phyloP scores from a whole-genome alignment of 1,284 basidiomycete species.

The Ceratobasidium sp. region DNA sequence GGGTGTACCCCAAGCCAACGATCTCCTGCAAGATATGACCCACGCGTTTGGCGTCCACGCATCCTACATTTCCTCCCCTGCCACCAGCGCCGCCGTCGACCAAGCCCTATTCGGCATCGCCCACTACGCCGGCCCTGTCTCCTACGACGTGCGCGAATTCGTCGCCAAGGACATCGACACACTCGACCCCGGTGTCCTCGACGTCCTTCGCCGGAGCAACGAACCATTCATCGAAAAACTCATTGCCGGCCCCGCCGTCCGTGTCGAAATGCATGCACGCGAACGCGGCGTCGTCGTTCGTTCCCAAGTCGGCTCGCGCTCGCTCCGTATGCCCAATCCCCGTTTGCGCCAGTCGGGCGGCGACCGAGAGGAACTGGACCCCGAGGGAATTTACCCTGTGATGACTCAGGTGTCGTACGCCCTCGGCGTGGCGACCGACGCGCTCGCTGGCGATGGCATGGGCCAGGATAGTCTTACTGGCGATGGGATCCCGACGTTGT shows the following conservation, averaged over 20 bases:
- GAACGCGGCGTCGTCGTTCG: constrained; percentile 84
- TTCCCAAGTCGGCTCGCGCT: constrained; percentile 82
- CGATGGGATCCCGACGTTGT: constrained; percentile 65
- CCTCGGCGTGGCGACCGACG: constrained; percentile 23
- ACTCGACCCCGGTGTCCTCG: constrained; percentile 86
- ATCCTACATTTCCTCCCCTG: constrained; percentile 66
- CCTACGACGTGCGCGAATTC: constrained; percentile 78
- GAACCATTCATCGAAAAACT: constrained; percentile 85
- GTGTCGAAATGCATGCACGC: constrained; percentile 81
- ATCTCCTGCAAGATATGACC: constrained; percentile 73
- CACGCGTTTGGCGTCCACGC: constrained; percentile 76
- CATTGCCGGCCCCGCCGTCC: constrained; percentile 81
- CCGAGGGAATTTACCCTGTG: constrained; percentile 76
- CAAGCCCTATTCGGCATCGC: constrained; percentile 77
- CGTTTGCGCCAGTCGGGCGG: constrained; percentile 49
- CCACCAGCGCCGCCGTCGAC: constrained; percentile 49
- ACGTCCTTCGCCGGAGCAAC: constrained; percentile 72
- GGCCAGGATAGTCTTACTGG: not conserved
- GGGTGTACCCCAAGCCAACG: constrained; percentile 72
- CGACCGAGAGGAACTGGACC: constrained; percentile 60
- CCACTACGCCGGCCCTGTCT: constrained; percentile 80
- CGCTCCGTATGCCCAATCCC: constrained; percentile 63
- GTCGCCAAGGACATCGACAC: constrained; percentile 84
- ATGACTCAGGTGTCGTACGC: constrained; percentile 67
- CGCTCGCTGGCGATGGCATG: constrained; percentile 5